Percentiles rank a stretch among this genome's conserved stretches.
These are phyloP conservation scores for Dryas drummondii DNA, from an alignment of 306 rosid genomes.

Conservation along the genomic window DNA sequence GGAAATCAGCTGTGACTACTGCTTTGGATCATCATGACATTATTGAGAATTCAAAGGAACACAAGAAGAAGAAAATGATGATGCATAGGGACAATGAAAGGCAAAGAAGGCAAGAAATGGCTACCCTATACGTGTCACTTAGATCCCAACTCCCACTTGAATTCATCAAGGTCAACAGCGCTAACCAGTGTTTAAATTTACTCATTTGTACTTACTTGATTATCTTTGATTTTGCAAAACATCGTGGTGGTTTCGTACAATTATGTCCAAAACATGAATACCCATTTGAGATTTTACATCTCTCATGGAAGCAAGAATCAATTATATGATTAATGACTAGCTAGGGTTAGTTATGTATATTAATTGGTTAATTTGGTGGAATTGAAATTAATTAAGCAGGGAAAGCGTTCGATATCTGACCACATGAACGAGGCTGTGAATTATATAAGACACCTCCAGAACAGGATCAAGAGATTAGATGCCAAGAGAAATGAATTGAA, in stretches of 20 bases:
- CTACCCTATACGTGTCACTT: slow-evolving; percentile 49
- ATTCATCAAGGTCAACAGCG: slow-evolving; percentile 25
- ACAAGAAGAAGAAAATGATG: slow-evolving; percentile 40
- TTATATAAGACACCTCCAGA: slow-evolving; percentile 51
- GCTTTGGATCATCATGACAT: not conserved
- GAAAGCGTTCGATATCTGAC: slow-evolving; percentile 72
- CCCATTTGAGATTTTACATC: not conserved
- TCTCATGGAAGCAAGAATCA: no score
- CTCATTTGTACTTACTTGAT: not conserved
- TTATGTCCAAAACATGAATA: not conserved
- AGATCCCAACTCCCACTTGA: slow-evolving; percentile 47
- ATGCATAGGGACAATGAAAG: slow-evolving; percentile 61
- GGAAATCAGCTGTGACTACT: slow-evolving; percentile 9
- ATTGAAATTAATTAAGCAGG: slow-evolving; percentile 36
- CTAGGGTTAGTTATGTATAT: slow-evolving; percentile 21
- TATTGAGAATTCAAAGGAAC: slow-evolving; percentile 17
- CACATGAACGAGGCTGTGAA: slow-evolving; percentile 58
- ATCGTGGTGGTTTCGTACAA: not conserved
- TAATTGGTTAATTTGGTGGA: slow-evolving; percentile 2
- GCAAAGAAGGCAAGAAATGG: slow-evolving; percentile 76
- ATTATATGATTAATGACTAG: no score
- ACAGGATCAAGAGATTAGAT: slow-evolving; percentile 42
- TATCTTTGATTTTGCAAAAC: not conserved
- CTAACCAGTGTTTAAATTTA: not conserved
- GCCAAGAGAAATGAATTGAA: slow-evolving; percentile 50